Conservation (phyloP, 1,284 basidiomycete genomes). For the Cryptococcus depauperatus region DNA sequence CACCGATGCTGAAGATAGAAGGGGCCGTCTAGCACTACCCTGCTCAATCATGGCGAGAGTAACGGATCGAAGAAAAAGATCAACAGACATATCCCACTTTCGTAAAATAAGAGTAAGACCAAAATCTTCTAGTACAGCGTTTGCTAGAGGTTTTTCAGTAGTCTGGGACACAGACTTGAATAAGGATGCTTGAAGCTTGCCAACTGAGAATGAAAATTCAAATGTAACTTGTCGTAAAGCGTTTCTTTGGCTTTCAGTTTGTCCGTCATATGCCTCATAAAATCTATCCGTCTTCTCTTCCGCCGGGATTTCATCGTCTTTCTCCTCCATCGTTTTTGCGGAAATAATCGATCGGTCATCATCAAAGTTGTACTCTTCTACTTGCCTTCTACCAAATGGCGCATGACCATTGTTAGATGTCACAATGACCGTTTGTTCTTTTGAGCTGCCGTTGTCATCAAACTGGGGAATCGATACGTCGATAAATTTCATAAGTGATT, state of each 20-base stretch:
- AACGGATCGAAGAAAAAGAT: constrained; percentile 66
- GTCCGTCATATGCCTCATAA: constrained; percentile 65
- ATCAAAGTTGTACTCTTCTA: constrained; percentile 62
- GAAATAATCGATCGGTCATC: constrained; percentile 45
- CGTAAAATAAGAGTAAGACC: constrained; percentile 63
- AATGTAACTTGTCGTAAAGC: constrained; percentile 75
- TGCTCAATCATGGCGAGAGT: constrained; percentile 56
- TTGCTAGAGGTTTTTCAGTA: constrained; percentile 54
- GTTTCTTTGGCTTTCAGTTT: constrained; percentile 44
- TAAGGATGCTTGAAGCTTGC: constrained; percentile 73
- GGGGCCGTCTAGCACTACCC: constrained; percentile 54
- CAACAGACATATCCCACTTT: constrained; percentile 81
- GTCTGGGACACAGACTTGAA: constrained; percentile 52
- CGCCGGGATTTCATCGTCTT: constrained; percentile 42
- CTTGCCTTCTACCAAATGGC: constrained; percentile 49
- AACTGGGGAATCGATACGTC: constrained; percentile 86
- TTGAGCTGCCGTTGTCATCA: constrained; percentile 47
- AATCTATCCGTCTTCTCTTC: constrained; percentile 55
- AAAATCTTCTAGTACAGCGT: constrained; percentile 75
- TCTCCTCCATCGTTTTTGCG: constrained; percentile 41
- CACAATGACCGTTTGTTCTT: constrained; percentile 3
- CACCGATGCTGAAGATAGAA: constrained; percentile 64
- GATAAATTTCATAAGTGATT: constrained; percentile 84
- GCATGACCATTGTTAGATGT: constrained; percentile 7
- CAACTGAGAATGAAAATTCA: constrained; percentile 83